Base-by-base conservation (phyloP, 108 stramenopile species). In the Pelagomonas calceolata region DNA sequence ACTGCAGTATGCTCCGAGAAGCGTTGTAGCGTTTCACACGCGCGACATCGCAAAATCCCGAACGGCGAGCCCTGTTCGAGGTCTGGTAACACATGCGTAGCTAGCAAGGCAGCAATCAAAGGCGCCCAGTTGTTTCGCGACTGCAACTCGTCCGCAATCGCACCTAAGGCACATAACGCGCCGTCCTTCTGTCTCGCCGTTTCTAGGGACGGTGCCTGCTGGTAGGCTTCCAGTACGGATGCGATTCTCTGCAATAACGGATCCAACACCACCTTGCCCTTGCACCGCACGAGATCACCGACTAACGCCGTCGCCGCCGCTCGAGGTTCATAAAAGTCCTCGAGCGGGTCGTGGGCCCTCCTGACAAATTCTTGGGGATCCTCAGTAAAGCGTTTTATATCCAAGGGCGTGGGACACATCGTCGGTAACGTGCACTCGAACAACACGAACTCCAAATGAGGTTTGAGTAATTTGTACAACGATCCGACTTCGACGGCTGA, bases 291-390 rank as follows among this genome's bases (percentile, higher is more conserved):
- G 17, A 94, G 73, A 74, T 94, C 92, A 7, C 86, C 88, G 10
- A 98, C 86, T 34, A 96, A 74, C 29, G 92, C 94, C 69, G 94
- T 91, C 66, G 97, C 97, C 14, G 92, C 87, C 85, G 92, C 86
- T 29, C 92, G 75, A 7, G 95, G 92, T 77, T 94, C 93, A 63
- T 94, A 92, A 76, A 93, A 96, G 79, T 98, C 97, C 30, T 91
- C 90, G 71, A 95, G 69, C 0, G 95, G 95, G 75, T 91, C 91
- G 79, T 93, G 94, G 70, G 89, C 88, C 70, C 91, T 85, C 65
- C 93, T 91, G 21, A 98, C 92, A 79, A 94, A 96, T 77, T 98
- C 97, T 72, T 90, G 89, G 16, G 95, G 97, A 70, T 98, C 97
- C 45, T 88, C 86, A 70, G 96, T 94, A 77, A 98, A 98, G 78